A percentile compares a stretch with the other conserved stretches of the same genome.
Conservation (phyloP, 2,329 filamentous ascomycete species). For the Colletotrichum sp. region DNA sequence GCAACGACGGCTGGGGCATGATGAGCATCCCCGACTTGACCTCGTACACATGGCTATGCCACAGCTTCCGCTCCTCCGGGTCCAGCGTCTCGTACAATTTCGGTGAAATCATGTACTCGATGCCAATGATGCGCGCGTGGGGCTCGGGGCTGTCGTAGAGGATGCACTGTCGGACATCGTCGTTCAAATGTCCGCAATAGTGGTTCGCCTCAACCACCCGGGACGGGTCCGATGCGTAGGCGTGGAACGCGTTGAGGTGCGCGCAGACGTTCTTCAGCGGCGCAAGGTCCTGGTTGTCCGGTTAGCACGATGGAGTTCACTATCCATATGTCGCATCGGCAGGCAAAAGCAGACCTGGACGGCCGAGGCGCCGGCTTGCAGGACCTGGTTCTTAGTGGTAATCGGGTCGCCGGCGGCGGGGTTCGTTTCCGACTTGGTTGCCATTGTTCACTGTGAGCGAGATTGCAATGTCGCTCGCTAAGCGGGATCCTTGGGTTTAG, state of each 20-base stretch:
- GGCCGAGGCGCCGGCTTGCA: slow-evolving; percentile 65
- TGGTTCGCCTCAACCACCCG: slow-evolving; percentile 80
- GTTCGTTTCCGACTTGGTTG: slow-evolving; percentile 17
- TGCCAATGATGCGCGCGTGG: slow-evolving; percentile 76
- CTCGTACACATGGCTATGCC: slow-evolving; percentile 80
- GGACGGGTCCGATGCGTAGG: slow-evolving; percentile 74
- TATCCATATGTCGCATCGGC: neutral
- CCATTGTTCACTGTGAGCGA: neutral
- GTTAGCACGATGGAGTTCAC: neutral
- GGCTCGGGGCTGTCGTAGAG: slow-evolving; percentile 76
- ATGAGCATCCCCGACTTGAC: slow-evolving; percentile 82
- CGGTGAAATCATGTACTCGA: slow-evolving; percentile 87
- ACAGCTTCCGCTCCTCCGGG: slow-evolving; percentile 71
- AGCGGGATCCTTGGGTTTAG: neutral
- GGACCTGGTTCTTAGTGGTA: slow-evolving; percentile 58
- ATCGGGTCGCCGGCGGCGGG: slow-evolving; percentile 49
- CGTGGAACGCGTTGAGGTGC: slow-evolving; percentile 86
- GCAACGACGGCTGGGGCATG: slow-evolving; percentile 69
- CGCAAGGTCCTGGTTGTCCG: slow-evolving; percentile 59
- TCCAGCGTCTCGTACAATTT: slow-evolving; percentile 70
- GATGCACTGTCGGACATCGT: slow-evolving; percentile 82
- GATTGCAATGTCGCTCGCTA: neutral
- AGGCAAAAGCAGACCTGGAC: slow-evolving; percentile 51
- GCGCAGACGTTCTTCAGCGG: slow-evolving; percentile 80
- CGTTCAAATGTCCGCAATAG: slow-evolving; percentile 78